Percentiles rank a stretch among this genome's conserved stretches.
Evolutionary conservation across 345 rosid species (phyloP).

Genomic region (Eucalyptus sideroxylon): DNA sequence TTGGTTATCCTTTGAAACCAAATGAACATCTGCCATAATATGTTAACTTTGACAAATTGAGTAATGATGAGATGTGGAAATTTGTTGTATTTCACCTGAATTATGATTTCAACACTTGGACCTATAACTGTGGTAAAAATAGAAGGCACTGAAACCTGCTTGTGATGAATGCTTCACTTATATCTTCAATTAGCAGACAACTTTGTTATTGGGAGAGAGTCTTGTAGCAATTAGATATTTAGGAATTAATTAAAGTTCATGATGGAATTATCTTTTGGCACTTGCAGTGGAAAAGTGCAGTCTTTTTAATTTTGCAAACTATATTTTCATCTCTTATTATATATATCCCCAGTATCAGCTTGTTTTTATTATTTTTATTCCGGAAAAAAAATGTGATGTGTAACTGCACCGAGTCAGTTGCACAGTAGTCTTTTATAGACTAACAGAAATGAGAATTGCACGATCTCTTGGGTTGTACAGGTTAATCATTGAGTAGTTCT

Average conservation of each 20-base stretch:
- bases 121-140: background rate
- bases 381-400: background rate
- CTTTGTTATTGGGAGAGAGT: background rate
- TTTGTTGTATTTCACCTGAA: background rate
- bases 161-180: background rate
- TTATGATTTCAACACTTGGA: background rate
- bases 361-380: background rate
- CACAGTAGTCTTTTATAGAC: background rate
- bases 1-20: background rate
- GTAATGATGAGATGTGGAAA: background rate
- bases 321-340: background rate
- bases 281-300: background rate
- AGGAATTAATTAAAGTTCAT: background rate
- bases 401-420: background rate
- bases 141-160: background rate
- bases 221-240: background rate
- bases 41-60: background rate
- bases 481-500: background rate
- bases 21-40: background rate
- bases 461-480: background rate
- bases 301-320: background rate
- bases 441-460: background rate
- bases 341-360: background rate
- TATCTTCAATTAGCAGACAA: background rate
- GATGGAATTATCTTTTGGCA: background rate